Percentiles rank a stretch among this genome's conserved stretches.
These are phyloP conservation scores for Nakaseomyces kungkrabaensis DNA, from an alignment of 1,139 yeast species.

Conservation along the genomic window DNA sequence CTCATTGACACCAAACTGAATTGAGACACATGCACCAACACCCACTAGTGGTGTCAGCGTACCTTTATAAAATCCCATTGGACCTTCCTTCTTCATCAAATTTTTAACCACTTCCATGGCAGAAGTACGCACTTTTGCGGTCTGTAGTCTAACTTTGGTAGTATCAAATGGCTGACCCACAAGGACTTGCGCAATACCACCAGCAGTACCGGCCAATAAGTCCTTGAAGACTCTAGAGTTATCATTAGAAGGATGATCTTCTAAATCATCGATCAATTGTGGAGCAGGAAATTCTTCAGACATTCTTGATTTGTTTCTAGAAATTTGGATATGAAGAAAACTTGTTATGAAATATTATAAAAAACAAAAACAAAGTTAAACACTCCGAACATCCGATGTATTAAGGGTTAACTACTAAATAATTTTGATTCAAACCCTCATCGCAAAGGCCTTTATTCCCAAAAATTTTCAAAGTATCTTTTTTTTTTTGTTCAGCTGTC, in stretches of 20 bases:
- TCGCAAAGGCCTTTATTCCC: too few relatives aligned
- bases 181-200: slow-evolving; percentile 88
- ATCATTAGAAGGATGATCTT: slow-evolving; percentile 14
- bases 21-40: slow-evolving; percentile 87
- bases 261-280: slow-evolving; percentile 27
- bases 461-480: too few relatives aligned
- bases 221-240: slow-evolving; percentile 58
- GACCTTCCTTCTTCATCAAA: slow-evolving; percentile 65
- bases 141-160: slow-evolving; percentile 81
- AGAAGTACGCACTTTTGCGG: slow-evolving; percentile 62
- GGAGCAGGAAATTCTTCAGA: slow-evolving; percentile 28
- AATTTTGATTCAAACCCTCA: too few relatives aligned
- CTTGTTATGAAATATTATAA: too few relatives aligned
- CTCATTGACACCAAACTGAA: slow-evolving; percentile 84
- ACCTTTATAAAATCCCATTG: slow-evolving; percentile 78
- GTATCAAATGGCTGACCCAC: slow-evolving; percentile 98
- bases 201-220: slow-evolving; percentile 81
- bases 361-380: too few relatives aligned
- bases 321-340: too few relatives aligned
- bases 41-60: slow-evolving; percentile 81
- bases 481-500: too few relatives aligned
- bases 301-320: slow-evolving; percentile 11
- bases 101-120: slow-evolving; percentile 68
- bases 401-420: too few relatives aligned
- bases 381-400: too few relatives aligned